These are phyloP conservation scores for Yarrowia keelungensis DNA, from an alignment of 805 yeast species.

Conservation along the genomic window DNA sequence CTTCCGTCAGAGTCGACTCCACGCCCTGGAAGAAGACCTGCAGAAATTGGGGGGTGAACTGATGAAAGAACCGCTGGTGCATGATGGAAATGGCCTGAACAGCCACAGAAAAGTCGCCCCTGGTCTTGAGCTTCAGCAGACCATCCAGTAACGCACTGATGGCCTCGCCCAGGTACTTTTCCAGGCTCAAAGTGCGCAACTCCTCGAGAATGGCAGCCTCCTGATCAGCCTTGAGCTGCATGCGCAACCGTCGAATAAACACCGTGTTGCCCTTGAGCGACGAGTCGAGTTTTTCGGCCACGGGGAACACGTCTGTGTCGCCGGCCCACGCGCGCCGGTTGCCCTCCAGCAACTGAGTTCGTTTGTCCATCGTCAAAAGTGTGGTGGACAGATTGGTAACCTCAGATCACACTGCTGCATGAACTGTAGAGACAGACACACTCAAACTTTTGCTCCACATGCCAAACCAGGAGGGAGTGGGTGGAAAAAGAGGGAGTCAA, in stretches of 20 bases:
- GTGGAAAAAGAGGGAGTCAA: neutral
- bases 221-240: constrained; percentile 62
- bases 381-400: neutral
- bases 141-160: constrained; percentile 69
- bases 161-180: constrained; percentile 77
- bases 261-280: constrained; percentile 82
- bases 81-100: constrained; percentile 72
- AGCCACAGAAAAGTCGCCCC: constrained; percentile 66
- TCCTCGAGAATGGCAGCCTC: constrained; percentile 62
- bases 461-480: neutral
- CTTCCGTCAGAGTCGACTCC: constrained; percentile 23
- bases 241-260: constrained; percentile 72
- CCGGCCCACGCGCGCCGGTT: constrained; percentile 28
- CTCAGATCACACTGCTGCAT: constrained; percentile 12
- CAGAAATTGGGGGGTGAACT: constrained; percentile 56
- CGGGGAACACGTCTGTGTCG: constrained; percentile 42
- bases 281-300: constrained; percentile 56
- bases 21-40: constrained; percentile 22
- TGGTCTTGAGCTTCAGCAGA: constrained; percentile 58
- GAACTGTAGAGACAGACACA: neutral
- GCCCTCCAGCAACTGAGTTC: constrained; percentile 33
- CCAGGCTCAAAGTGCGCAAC: constrained; percentile 66
- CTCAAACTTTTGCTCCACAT: constrained; percentile 9
- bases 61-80: constrained; percentile 71
- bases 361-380: constrained; percentile 23